phyloP scores from a whole-genome alignment of 1,284 basidiomycete genomes.

The Austropuccinia psidii region DNA sequence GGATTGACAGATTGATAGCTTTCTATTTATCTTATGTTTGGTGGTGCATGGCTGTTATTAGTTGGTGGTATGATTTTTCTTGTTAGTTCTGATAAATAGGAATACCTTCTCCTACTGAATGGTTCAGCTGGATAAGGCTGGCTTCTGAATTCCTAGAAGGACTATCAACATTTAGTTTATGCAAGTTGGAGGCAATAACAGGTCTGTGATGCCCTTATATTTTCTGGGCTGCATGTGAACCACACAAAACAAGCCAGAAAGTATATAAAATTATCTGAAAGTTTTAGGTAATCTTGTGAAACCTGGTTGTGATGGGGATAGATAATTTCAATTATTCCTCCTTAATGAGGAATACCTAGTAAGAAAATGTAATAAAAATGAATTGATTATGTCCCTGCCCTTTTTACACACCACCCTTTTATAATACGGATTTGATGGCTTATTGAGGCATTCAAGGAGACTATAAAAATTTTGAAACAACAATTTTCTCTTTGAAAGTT shows the following conservation, averaged over 20 bases:
- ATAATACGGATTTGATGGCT: slow-evolving; percentile 57
- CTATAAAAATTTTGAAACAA: slow-evolving; percentile 51
- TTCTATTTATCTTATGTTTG: slow-evolving; percentile 55
- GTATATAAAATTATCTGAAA: slow-evolving; percentile 56
- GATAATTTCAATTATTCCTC: too few species aligned
- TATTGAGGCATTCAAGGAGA: slow-evolving; percentile 59
- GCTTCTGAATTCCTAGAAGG: slow-evolving; percentile 55
- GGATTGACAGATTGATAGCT: too few species aligned
- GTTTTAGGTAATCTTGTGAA: too few species aligned
- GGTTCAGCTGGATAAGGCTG: slow-evolving; percentile 54
- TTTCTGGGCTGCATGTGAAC: slow-evolving; percentile 55
- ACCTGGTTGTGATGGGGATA: too few species aligned
- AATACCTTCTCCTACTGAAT: slow-evolving; percentile 59
- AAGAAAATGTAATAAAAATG: slow-evolving; percentile 59
- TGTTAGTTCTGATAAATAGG: slow-evolving; percentile 61
- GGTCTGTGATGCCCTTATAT: slow-evolving; percentile 49
- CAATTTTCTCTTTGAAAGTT: too few species aligned
- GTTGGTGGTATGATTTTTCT: slow-evolving; percentile 58
- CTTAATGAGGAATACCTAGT: slow-evolving; percentile 61
- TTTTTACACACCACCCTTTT: slow-evolving; percentile 60
- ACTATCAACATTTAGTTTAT: slow-evolving; percentile 55
- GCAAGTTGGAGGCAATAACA: slow-evolving; percentile 56
- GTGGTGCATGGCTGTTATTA: slow-evolving; percentile 56
- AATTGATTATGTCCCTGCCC: slow-evolving; percentile 60
- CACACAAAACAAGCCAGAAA: slow-evolving; percentile 56